phyloP scores from a whole-genome alignment of 768 basidiomycete species.

The Termitomyces sp. region DNA sequence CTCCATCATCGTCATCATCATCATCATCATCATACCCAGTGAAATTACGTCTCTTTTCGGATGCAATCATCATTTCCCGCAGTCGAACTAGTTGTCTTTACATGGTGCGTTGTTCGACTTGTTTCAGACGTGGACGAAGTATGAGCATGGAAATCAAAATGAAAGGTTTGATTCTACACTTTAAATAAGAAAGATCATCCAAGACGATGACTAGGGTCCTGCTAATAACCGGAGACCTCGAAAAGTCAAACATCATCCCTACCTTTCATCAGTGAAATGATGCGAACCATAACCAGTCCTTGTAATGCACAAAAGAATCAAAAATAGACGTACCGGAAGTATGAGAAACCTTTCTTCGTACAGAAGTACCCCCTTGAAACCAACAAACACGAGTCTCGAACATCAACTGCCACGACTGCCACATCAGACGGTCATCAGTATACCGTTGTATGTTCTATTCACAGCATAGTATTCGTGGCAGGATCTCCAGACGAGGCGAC shows the following conservation, averaged over 20 bases:
- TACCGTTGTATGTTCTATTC: too few relatives aligned
- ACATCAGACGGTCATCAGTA: too few relatives aligned
- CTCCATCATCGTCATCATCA: not conserved
- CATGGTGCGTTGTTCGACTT: not conserved
- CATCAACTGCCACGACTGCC: constrained; percentile 6
- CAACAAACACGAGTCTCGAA: constrained; percentile 2
- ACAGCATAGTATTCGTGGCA: too few relatives aligned
- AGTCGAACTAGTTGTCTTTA: too few relatives aligned
- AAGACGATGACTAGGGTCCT: not conserved
- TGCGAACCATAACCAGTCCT: too few relatives aligned
- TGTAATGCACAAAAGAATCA: not conserved
- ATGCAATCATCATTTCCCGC: not conserved
- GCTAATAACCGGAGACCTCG: not conserved
- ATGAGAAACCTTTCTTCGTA: constrained; percentile 36
- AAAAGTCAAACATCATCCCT: not conserved
- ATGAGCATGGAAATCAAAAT: not conserved
- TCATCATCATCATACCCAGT: not conserved
- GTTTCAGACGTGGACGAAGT: not conserved
- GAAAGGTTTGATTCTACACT: not conserved
- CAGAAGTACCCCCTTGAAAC: constrained; percentile 27
- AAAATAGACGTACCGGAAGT: constrained; percentile 19
- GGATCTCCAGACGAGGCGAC: too few relatives aligned
- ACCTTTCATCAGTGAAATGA: not conserved
- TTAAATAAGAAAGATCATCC: not conserved
- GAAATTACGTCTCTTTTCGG: not conserved